These are phyloP conservation scores for Pseudomicrostroma phylloplanum DNA, from an alignment of 1,284 basidiomycete genomes.

Conservation along the genomic window DNA sequence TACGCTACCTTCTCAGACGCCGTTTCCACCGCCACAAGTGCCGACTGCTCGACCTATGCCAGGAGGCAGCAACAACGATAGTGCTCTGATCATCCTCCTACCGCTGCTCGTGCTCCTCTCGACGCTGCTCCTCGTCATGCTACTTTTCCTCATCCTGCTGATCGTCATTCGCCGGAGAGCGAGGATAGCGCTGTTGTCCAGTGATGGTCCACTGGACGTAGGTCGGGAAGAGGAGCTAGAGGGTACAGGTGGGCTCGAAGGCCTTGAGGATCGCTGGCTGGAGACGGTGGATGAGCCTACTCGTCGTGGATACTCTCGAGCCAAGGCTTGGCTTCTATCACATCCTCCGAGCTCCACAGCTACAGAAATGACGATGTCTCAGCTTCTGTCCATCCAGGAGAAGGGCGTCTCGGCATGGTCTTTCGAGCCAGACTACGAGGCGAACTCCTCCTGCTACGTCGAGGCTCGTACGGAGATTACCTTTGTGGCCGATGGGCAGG, in stretches of 20 bases:
- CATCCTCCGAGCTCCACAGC: slow-evolving; percentile 31
- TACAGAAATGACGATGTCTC: slow-evolving; percentile 50
- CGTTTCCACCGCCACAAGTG: neutral
- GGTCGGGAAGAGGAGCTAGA: slow-evolving; percentile 65
- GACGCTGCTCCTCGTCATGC: slow-evolving; percentile 76
- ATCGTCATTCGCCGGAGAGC: slow-evolving; percentile 34
- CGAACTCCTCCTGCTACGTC: slow-evolving; percentile 46
- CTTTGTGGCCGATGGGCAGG: slow-evolving; percentile 47
- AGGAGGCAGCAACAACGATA: neutral
- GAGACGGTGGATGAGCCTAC: slow-evolving; percentile 69
- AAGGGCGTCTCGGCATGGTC: slow-evolving; percentile 50
- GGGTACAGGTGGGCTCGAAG: slow-evolving; percentile 83
- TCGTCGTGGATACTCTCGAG: slow-evolving; percentile 69
- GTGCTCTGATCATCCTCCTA: slow-evolving; percentile 31
- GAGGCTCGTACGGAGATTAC: slow-evolving; percentile 48
- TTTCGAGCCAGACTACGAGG: slow-evolving; percentile 50
- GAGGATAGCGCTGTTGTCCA: slow-evolving; percentile 64
- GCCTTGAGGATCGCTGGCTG: slow-evolving; percentile 85
- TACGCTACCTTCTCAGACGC: neutral
- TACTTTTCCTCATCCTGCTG: slow-evolving; percentile 42
- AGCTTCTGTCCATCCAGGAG: slow-evolving; percentile 49
- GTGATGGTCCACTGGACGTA: slow-evolving; percentile 87
- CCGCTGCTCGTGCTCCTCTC: slow-evolving; percentile 75
- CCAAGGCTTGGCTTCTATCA: slow-evolving; percentile 65
- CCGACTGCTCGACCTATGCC: neutral